phyloP scores from a whole-genome alignment of 2,329 filamentous ascomycete species.

The Ascomycota sp. region DNA sequence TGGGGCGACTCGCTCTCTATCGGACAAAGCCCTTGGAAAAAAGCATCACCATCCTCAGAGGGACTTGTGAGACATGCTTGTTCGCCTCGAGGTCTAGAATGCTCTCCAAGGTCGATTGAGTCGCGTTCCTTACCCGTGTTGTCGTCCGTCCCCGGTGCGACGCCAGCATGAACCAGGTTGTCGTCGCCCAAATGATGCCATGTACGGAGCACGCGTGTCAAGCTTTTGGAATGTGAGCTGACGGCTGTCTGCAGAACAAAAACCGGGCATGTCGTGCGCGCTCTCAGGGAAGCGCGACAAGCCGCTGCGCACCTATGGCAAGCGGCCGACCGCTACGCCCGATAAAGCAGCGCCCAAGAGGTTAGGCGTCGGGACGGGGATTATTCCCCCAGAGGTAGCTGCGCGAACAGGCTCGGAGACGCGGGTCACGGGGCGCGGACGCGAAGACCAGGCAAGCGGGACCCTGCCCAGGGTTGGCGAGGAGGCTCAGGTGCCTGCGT shows the following conservation, averaged over 20 bases:
- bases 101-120: too few relatives aligned
- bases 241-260: constrained; percentile 9
- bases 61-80: too few relatives aligned
- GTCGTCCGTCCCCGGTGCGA: too few relatives aligned
- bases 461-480: not conserved
- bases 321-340: constrained; percentile 8
- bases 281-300: constrained; percentile 11
- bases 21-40: too few relatives aligned
- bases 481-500: constrained; percentile 6
- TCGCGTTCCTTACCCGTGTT: too few relatives aligned
- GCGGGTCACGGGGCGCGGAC: not conserved
- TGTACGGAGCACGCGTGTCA: constrained; percentile 4
- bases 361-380: constrained; percentile 2
- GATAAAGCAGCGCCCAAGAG: constrained; percentile 10
- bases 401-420: not conserved
- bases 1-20: too few relatives aligned
- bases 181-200: constrained; percentile 8
- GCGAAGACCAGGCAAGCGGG: not conserved
- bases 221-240: not conserved
- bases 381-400: not conserved
- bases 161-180: too few relatives aligned
- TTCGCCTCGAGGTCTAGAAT: too few relatives aligned
- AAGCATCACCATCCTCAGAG: too few relatives aligned
- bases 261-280: constrained; percentile 6
- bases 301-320: constrained; percentile 19